A percentile compares a stretch with the other conserved stretches of the same genome.
These are phyloP conservation scores for Lotmaria passim DNA, from an alignment of 208 protist genomes.

Conservation along the genomic window DNA sequence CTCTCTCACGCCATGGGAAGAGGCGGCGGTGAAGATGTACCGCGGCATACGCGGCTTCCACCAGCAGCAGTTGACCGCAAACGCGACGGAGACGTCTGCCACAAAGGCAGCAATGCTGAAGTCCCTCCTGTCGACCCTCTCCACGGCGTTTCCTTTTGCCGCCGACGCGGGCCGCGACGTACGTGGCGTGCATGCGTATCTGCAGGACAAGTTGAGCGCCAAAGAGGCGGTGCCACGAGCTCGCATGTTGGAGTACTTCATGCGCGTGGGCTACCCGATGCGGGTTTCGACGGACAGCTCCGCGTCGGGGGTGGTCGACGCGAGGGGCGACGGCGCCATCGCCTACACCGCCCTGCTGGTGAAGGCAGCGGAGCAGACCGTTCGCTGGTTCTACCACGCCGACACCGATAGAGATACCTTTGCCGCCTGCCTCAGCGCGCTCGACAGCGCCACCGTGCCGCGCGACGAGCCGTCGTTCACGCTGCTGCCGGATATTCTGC, in stretches of 20 bases:
- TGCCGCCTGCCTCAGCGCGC: neutral
- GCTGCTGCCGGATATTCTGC: slow-evolving; percentile 24
- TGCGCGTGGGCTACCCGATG: slow-evolving; percentile 26
- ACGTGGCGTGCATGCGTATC: neutral
- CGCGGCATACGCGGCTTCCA: neutral
- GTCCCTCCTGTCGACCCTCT: neutral
- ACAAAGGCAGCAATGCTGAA: too few species aligned
- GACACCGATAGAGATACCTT: too few species aligned
- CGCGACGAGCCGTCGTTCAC: neutral
- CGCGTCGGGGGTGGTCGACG: neutral
- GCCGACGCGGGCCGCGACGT: neutral
- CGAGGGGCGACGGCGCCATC: neutral
- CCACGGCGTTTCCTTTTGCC: neutral
- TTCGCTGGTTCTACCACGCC: slow-evolving; percentile 13
- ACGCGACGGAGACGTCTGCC: neutral
- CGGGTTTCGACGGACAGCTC: neutral
- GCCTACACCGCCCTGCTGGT: slow-evolving; percentile 11
- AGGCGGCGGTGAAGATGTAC: neutral
- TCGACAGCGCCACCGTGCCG: too few species aligned
- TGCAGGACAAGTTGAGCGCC: neutral
- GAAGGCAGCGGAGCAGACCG: slow-evolving; percentile 1
- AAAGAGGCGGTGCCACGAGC: neutral
- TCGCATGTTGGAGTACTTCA: slow-evolving; percentile 22
- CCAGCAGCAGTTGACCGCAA: neutral
- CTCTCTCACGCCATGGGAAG: slow-evolving; percentile 3